These are phyloP conservation scores for Lignosus rhinocerotis DNA, from an alignment of 1,284 basidiomycete genomes.

Conservation along the genomic window DNA sequence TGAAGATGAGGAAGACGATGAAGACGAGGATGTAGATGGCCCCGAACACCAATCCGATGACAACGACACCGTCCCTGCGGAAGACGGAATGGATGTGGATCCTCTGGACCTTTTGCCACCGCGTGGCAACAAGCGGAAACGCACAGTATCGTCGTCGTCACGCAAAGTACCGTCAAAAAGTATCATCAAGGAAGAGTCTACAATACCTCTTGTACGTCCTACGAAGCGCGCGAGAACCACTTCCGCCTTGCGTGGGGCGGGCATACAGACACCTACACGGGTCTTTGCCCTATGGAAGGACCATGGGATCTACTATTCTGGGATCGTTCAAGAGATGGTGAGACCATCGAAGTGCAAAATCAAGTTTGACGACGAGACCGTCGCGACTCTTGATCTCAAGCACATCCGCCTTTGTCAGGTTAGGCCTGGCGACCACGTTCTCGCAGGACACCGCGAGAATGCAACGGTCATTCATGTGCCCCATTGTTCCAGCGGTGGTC, in stretches of 20 bases:
- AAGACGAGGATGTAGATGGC: slow-evolving; percentile 26
- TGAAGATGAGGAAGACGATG: slow-evolving; percentile 15
- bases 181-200: slow-evolving; percentile 32
- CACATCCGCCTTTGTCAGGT: slow-evolving; percentile 57
- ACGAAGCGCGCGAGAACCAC: slow-evolving; percentile 31
- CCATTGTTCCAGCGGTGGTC: slow-evolving; percentile 21
- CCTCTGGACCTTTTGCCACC: slow-evolving; percentile 8
- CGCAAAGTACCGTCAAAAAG: slow-evolving; percentile 21
- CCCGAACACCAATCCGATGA: slow-evolving; percentile 28
- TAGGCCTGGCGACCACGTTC: slow-evolving; percentile 55
- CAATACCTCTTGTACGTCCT: slow-evolving; percentile 32
- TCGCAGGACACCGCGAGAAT: slow-evolving; percentile 33
- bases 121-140: slow-evolving; percentile 51
- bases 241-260: slow-evolving; percentile 10
- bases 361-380: slow-evolving; percentile 61
- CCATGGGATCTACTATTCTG: slow-evolving; percentile 63
- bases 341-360: slow-evolving; percentile 41
- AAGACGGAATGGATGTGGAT: slow-evolving; percentile 38
- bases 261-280: slow-evolving; percentile 39
- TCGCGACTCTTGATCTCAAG: slow-evolving; percentile 46
- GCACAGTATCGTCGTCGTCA: slow-evolving; percentile 30
- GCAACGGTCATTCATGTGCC: slow-evolving; percentile 39
- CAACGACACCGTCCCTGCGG: slow-evolving; percentile 45
- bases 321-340: slow-evolving; percentile 44
- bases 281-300: slow-evolving; percentile 69